Evolutionary conservation across 768 basidiomycete species (phyloP).

Genomic region (Cystofilobasidium capitatum): DNA sequence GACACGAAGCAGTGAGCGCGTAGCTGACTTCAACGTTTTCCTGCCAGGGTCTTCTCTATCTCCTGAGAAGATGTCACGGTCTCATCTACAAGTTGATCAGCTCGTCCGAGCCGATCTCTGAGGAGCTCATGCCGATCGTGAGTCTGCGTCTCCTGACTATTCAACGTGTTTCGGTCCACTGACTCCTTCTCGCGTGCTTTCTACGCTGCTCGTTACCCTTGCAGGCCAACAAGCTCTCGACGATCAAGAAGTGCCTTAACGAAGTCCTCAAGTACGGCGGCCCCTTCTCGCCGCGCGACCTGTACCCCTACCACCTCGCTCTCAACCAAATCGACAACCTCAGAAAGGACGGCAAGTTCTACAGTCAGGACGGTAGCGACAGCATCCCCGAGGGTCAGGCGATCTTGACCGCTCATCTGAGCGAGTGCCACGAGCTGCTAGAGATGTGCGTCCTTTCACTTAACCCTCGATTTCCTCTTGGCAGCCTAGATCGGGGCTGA

Average conservation of each 20-base stretch:
- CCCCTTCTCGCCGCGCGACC: conserved; percentile 78
- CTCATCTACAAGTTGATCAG: conserved; percentile 87
- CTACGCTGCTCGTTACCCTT: background rate
- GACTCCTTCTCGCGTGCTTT: background rate
- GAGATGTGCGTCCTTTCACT: conserved; percentile 58
- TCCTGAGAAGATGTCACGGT: conserved; percentile 61
- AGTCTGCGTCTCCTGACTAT: conserved; percentile 32
- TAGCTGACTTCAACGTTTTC: background rate
- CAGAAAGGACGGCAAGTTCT: conserved; percentile 84
- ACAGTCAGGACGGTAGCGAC: background rate
- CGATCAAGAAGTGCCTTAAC: conserved; percentile 91
- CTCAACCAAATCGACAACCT: conserved; percentile 83
- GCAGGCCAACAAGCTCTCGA: conserved; percentile 90
- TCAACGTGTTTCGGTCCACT: background rate
- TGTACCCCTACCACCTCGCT: conserved; percentile 56
- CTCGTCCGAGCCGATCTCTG: conserved; percentile 91
- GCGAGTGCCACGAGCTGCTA: conserved; percentile 88
- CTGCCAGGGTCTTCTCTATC: conserved; percentile 22
- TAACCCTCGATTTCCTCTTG: background rate
- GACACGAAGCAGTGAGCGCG: background rate
- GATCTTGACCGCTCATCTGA: conserved; percentile 87
- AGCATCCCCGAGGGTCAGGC: conserved; percentile 88
- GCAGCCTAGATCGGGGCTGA: background rate
- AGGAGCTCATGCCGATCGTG: conserved; percentile 94
- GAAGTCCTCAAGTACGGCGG: conserved; percentile 93